Evolutionary conservation across 192 early-diverging fungal genomes (phyloP).

Genomic region (Backusella morwellensis): DNA sequence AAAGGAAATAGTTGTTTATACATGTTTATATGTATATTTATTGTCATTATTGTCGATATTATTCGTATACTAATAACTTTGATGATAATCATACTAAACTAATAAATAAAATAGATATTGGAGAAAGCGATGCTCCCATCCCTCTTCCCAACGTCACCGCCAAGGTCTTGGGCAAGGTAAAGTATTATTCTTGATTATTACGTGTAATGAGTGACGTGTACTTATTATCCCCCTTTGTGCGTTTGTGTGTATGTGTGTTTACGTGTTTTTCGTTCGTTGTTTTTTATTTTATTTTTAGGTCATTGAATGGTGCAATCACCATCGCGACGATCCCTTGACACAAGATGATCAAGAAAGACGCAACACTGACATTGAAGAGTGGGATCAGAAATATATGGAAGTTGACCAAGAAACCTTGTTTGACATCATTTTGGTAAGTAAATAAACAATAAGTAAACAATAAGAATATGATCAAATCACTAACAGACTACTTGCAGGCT

Average conservation of each 20-base stretch:
- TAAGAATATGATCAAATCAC: not conserved
- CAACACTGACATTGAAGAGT: slow-evolving; percentile 73
- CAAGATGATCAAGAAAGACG: slow-evolving; percentile 57
- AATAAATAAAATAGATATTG: slow-evolving; percentile 51
- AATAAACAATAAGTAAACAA: too few relatives aligned
- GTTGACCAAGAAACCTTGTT: slow-evolving; percentile 80
- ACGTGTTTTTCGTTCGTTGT: not conserved
- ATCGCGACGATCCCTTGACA: slow-evolving; percentile 62
- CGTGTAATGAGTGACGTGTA: too few relatives aligned
- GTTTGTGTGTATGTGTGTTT: not conserved
- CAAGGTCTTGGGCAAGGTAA: slow-evolving; percentile 72
- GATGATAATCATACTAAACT: too few relatives aligned
- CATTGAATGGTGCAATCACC: slow-evolving; percentile 82
- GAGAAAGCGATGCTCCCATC: slow-evolving; percentile 64
- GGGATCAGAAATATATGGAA: slow-evolving; percentile 79
- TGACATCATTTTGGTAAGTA: slow-evolving; percentile 65
- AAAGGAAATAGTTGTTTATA: not conserved
- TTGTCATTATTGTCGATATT: too few relatives aligned
- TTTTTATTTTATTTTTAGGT: slow-evolving; percentile 38
- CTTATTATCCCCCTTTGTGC: not conserved
- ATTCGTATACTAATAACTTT: too few relatives aligned
- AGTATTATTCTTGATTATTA: not conserved
- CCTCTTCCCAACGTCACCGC: slow-evolving; percentile 77
- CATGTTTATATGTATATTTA: not conserved
- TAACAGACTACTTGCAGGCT: slow-evolving; percentile 34